Base-by-base conservation (phyloP, 2,329 filamentous ascomycete genomes). In the Xylariales sp. region DNA sequence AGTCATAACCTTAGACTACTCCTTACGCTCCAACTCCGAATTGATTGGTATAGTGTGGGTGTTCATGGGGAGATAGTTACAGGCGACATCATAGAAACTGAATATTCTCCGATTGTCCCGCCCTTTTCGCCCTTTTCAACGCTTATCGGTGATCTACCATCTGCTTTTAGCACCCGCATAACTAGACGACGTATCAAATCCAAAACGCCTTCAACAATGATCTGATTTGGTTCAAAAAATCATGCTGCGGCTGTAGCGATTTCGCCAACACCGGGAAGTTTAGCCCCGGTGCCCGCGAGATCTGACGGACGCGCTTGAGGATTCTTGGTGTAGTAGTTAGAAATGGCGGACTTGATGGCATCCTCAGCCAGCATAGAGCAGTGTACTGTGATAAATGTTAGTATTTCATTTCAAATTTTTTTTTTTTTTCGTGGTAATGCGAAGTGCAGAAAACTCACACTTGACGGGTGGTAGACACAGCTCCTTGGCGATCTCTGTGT, bases 401-500 rank as follows among this genome's bases (percentile, higher is more conserved):
- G 73, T 7, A 10, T 39, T 39, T 39, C 36, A 9, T 10, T 39
- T 10, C 23, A 23, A 23, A 39, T 71, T n/a, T 43, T 58, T 57
- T 18, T 1, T 41, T n/a, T 12, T 3, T 14, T 48, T n/a, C 14
- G n/a, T 18, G 14, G 46, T 36, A 28, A 5, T 32, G 5, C 12
- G 34, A 12, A 10, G 39, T 10, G 28, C 3, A 10, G 32, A 18
- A 36, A 41, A 74, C 88, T 83, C 80, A 91, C 90, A 78, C 81
- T 94, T 93, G 65, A 95, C 91, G 63, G 92, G 92, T 41, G 92
- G 92, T 76, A 93, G 80, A 76, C 91, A 94, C 68, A 94, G 81
- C 83, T 99, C 97, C 85, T 97, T 97, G 45, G 96, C 96, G 78
- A 99, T 99, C 83, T 99, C 94, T 3, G 95, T 97, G 83, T 99